Base-by-base conservation (phyloP, 2,329 filamentous ascomycete genomes). In the Talaromyces sp. region DNA sequence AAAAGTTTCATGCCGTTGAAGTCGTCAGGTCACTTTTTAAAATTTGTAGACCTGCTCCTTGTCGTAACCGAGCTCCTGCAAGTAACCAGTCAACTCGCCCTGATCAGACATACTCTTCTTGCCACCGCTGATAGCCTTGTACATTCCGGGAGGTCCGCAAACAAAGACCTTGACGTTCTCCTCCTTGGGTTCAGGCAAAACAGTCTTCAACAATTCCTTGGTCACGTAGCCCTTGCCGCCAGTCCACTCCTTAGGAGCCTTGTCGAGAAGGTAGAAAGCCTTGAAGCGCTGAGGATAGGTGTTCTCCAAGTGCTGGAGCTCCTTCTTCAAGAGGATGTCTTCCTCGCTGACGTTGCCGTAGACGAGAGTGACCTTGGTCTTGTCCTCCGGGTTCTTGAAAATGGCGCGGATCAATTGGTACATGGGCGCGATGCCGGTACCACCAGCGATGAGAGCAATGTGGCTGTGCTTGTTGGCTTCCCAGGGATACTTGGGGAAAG, bases 31-130 rank as follows among this genome's bases (percentile, higher is more conserved):
- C 31, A 28, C 16, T 11, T 28, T n/a, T 65, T 87, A 96, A 73
- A 96, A 96, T 85, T 98, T 98, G 83, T 91, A 96, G 39, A 98
- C 93, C 82, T 98, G 95, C 64, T 98, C 91, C 82, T 91, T 87
- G 68, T 73, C 82, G 79, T 92, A 92, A 46, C 92, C 92, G 40
- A 97, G 82, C 71, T 96, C 91, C 81, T 92, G 89, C 67, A 99
- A 82, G 67, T 88, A 82, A 66, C 91, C 95, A 8, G 81, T 82
- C 68, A 99, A 83, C 80, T 98, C 93, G 69, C 95, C 95, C 81
- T 99, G 95, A 76, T 99, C 92, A 71, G 86, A 83, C n/a, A 93
- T 92, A 79, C 89, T 95, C 76, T 89, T 88, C 90, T 99, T 98
- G 72, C 80, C 79, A 37, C 95, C 95, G 40, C 90, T 93, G 69